These are phyloP conservation scores for Chlamydomonas incerta DNA, from an alignment of 139 green algal species.

Conservation along the genomic window DNA sequence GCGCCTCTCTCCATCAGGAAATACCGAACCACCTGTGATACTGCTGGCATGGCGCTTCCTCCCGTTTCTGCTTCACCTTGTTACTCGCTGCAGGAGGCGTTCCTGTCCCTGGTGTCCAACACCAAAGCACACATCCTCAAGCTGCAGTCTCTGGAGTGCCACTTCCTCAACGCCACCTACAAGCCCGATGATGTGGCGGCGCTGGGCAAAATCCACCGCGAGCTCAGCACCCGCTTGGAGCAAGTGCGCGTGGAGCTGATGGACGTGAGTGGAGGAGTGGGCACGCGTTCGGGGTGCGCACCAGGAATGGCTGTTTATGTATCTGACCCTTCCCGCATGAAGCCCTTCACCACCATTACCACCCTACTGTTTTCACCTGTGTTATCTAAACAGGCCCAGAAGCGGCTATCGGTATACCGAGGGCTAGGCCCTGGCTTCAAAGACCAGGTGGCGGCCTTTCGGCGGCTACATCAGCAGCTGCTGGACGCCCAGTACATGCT, in stretches of 20 bases:
- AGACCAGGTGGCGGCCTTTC: conserved; percentile 2
- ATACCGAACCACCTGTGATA: too few relatives aligned
- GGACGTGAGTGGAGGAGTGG: conserved; percentile 9
- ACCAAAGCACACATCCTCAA: conserved; percentile 16
- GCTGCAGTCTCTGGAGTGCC: conserved; percentile 31
- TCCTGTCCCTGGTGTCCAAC: too few relatives aligned
- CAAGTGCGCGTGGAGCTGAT: not conserved
- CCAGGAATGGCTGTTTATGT: too few relatives aligned
- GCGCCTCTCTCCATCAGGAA: too few relatives aligned
- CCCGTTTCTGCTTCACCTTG: too few relatives aligned
- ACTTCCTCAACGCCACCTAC: conserved; percentile 11
- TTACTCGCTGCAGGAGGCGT: not conserved
- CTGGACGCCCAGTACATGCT: conserved; percentile 31
- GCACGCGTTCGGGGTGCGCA: not conserved
- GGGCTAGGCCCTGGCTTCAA: conserved; percentile 19
- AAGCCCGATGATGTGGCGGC: conserved; percentile 7
- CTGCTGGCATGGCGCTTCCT: too few relatives aligned
- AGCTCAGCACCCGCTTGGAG: not conserved
- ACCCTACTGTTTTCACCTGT: too few relatives aligned
- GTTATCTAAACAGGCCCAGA: not conserved
- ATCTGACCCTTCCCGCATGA: too few relatives aligned
- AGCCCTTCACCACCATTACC: too few relatives aligned
- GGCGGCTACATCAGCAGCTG: conserved; percentile 21
- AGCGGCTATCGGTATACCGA: conserved; percentile 4
- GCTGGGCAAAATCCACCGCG: not conserved